These are phyloP conservation scores for Podaxis rugospora DNA, from an alignment of 768 basidiomycete genomes.

Conservation along the genomic window DNA sequence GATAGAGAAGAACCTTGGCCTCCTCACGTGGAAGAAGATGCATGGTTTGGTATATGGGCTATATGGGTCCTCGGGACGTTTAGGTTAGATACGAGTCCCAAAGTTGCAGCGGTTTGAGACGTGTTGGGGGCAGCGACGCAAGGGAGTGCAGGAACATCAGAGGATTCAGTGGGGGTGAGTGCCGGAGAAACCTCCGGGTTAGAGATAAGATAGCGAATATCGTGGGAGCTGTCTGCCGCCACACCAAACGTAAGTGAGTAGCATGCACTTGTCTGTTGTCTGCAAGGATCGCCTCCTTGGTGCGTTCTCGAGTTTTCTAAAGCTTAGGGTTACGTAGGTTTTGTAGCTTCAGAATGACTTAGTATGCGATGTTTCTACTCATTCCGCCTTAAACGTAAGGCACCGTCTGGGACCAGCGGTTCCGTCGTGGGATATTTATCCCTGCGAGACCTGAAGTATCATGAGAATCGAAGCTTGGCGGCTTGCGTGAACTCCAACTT, in stretches of 20 bases:
- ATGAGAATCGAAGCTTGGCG: neutral
- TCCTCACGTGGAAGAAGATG: slow-evolving; percentile 71
- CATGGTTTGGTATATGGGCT: slow-evolving; percentile 34
- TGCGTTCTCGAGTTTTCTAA: neutral
- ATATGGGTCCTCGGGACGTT: neutral
- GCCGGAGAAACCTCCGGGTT: neutral
- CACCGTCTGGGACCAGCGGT: neutral
- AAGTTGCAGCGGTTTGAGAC: neutral
- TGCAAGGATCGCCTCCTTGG: neutral
- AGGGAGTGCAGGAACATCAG: neutral
- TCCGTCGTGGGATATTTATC: neutral
- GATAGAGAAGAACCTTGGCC: slow-evolving; percentile 71
- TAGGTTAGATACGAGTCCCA: neutral
- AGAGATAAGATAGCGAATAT: slow-evolving; percentile 5
- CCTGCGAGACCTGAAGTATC: neutral
- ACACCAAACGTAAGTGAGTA: neutral
- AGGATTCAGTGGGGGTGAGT: neutral
- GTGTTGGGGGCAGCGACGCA: neutral
- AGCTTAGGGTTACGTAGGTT: neutral
- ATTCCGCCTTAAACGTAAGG: neutral
- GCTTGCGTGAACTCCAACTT: neutral
- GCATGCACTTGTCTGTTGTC: too few species aligned
- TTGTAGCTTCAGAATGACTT: neutral
- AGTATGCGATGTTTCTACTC: neutral
- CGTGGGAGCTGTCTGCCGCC: neutral